A percentile compares a stretch with the other conserved stretches of the same genome.
Evolutionary conservation across 495 filamentous ascomycete species (phyloP).

Genomic region (Jackrogersella multiformis): DNA sequence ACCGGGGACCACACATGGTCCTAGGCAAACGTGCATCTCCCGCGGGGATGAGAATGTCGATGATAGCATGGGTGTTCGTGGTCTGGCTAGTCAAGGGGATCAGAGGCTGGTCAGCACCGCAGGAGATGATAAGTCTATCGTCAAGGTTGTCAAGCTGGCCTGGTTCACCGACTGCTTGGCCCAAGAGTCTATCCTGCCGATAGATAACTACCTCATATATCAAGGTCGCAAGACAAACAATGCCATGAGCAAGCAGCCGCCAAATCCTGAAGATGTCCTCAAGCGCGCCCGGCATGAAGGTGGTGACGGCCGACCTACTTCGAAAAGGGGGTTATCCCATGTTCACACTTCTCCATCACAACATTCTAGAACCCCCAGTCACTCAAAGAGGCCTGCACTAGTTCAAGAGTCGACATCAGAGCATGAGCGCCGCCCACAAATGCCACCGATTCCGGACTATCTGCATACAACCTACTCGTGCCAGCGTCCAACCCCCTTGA

Average conservation of each 20-base stretch:
- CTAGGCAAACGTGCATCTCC: not conserved
- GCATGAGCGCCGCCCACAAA: conserved; percentile 59
- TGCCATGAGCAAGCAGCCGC: conserved; percentile 20
- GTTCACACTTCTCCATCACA: conserved; percentile 15
- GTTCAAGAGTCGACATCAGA: conserved; percentile 77
- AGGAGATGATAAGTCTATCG: conserved; percentile 42
- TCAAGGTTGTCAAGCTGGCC: conserved; percentile 76
- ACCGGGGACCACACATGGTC: not conserved
- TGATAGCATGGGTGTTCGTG: not conserved
- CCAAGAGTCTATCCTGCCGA: conserved; percentile 61
- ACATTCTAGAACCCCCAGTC: conserved; percentile 26
- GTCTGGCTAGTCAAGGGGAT: not conserved
- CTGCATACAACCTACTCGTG: conserved; percentile 81
- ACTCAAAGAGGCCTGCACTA: conserved; percentile 56
- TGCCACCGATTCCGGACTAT: conserved; percentile 74
- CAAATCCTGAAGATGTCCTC: conserved; percentile 41
- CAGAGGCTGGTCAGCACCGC: conserved; percentile 24
- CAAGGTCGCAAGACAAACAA: conserved; percentile 56
- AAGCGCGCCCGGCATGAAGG: conserved; percentile 49
- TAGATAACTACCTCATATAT: conserved; percentile 73
- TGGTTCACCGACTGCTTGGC: conserved; percentile 77
- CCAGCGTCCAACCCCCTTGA: conserved; percentile 75
- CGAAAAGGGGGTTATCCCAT: not conserved
- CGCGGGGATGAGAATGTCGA: conserved; percentile 4
- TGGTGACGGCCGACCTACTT: conserved; percentile 4